Evolutionary conservation across 768 basidiomycete genomes (phyloP).

Genomic region (Boletus rubropictus): DNA sequence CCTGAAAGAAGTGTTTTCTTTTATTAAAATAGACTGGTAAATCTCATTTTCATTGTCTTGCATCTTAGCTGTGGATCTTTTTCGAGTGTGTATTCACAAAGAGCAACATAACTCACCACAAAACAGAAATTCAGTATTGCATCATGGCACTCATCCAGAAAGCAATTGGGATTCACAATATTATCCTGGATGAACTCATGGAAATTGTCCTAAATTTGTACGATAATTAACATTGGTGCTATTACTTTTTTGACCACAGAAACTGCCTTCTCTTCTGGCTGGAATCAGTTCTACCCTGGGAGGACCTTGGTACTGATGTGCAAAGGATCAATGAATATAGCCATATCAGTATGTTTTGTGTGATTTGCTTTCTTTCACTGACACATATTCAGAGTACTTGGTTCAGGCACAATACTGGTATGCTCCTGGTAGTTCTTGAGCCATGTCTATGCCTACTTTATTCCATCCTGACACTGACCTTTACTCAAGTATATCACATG

Average conservation of each 20-base stretch:
- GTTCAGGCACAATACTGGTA: too few relatives aligned
- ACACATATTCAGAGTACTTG: too few relatives aligned
- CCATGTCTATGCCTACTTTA: background rate
- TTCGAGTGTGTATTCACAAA: too few relatives aligned
- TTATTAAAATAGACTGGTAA: too few relatives aligned
- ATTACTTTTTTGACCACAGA: conserved; percentile 14
- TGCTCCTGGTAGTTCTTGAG: background rate
- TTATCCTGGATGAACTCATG: conserved; percentile 1
- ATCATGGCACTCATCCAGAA: conserved; percentile 2
- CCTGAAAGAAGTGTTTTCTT: too few relatives aligned
- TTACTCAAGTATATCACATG: background rate
- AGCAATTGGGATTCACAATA: background rate
- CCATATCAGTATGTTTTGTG: background rate
- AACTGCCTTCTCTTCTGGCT: background rate
- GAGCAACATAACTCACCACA: background rate
- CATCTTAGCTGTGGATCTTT: too few relatives aligned
- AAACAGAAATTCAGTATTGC: background rate
- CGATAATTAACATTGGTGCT: background rate
- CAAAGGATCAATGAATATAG: background rate
- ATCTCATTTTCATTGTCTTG: too few relatives aligned
- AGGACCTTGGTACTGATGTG: background rate
- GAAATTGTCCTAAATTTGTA: conserved; percentile 8
- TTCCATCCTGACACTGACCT: background rate
- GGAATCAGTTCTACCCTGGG: too few relatives aligned
- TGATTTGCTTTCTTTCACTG: too few relatives aligned